Percentiles rank a stretch among this genome's conserved stretches.
These are phyloP conservation scores for Ilex aquifolium DNA, from an alignment of 257 asterid species.

Conservation along the genomic window DNA sequence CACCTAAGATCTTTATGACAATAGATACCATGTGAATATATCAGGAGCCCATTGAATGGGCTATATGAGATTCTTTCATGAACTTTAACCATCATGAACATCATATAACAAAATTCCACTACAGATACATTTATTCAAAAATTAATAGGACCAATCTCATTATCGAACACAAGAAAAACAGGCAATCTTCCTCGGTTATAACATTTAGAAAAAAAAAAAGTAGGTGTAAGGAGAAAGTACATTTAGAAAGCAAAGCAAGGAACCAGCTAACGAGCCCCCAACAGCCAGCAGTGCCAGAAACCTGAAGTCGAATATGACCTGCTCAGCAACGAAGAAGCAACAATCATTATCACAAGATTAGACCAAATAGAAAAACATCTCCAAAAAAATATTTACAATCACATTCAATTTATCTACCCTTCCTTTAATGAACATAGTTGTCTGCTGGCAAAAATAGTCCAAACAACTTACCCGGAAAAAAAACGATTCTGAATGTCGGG, in stretches of 20 bases:
- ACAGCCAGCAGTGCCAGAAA: conserved; percentile 84
- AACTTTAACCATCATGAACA: neutral
- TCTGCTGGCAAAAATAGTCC: too few relatives aligned
- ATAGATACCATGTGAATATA: too few relatives aligned
- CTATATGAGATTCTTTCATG: neutral
- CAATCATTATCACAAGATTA: neutral
- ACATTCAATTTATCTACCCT: neutral
- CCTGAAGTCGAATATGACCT: conserved; percentile 79
- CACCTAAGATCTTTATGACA: too few relatives aligned
- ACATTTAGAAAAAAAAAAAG: neutral
- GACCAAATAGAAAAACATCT: neutral
- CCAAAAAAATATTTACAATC: neutral
- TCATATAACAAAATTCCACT: neutral
- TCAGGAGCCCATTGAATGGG: neutral
- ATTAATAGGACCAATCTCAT: neutral
- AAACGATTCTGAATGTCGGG: neutral
- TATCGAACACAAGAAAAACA: neutral
- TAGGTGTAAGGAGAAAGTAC: conserved; percentile 35
- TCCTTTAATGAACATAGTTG: neutral
- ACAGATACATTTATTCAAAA: neutral
- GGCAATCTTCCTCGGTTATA: neutral
- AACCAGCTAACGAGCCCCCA: conserved; percentile 87
- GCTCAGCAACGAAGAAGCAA: conserved; percentile 16
- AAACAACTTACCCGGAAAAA: neutral
- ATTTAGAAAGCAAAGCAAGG: conserved; percentile 83